Evolutionary conservation across 2,329 filamentous ascomycete genomes (phyloP), one percentile per base, ranked within the genome.

Genomic region (Colletotrichum nymphaeae): DNA sequence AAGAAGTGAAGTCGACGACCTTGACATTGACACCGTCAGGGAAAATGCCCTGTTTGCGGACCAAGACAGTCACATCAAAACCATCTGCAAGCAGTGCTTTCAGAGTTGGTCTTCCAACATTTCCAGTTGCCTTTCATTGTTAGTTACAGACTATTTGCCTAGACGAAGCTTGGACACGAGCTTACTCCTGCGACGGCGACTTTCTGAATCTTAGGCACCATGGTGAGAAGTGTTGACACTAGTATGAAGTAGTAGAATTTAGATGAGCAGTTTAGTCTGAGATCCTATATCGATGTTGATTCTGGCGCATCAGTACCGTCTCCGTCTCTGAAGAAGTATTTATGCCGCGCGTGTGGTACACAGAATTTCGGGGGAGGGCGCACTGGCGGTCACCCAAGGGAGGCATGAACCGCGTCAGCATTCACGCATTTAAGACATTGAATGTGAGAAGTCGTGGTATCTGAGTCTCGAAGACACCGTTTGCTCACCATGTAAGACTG

Each of bases 51-150:
- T 63, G 80, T 30, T 79, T 74, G 42, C 91, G 89, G 28, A 86
- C 88, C 59, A 92, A 84, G 52, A 89, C 83, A 8, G 88, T 89
- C 62, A 91, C 82, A 67, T 85, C 82, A 78, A 85, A 84, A 8
- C 78, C 75, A 62, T 74, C 76, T 30, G 77, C 72, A 66, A 80
- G 37, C 28, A 84, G 77, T 42, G 77, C 77, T 2, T 79, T 67
- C 67, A 83, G 75, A 30, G 83, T 70, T 3, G 72, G 63, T 3
- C 75, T 75, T 72, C 84, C 84, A n/a, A 84, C 78, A 52, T 75
- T 78, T 16, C 84, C 84, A 1, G 80, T 77, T 16, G 82, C 76
- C 75, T 73, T 55, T 28, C 5, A 19, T 46, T 22, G 19, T 68
- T 8, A 70, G 32, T 55, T 5, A 3, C 2, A 6, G 5, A 11